Evolutionary conservation across 305 asterid species (phyloP).

Genomic region (Solanum hybrid): DNA sequence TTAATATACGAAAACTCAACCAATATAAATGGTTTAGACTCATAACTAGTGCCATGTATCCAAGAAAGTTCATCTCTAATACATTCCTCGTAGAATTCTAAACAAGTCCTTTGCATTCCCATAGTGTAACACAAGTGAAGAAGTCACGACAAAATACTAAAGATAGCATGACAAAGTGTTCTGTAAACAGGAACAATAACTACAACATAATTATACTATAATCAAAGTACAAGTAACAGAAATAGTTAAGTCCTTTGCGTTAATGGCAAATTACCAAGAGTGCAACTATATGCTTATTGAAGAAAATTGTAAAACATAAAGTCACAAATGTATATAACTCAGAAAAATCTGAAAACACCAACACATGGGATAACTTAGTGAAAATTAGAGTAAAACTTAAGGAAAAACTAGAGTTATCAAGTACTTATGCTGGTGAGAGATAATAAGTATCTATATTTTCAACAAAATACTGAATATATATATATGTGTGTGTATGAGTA

Average conservation of each 20-base stretch:
- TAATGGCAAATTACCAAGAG: not conserved
- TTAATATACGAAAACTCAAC: not conserved
- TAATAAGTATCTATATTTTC: not conserved
- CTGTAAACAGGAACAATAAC: not conserved
- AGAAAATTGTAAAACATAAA: not conserved
- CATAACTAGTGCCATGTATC: not conserved
- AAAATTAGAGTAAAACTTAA: not conserved
- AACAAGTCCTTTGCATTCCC: not conserved
- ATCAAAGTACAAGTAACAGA: not conserved
- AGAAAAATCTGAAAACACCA: not conserved
- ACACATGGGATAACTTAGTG: not conserved
- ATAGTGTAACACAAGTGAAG: not conserved
- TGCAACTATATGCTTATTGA: not conserved
- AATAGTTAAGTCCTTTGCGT: not conserved
- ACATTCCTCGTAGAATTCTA: not conserved
- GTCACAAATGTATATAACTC: not conserved
- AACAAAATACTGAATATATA: not conserved
- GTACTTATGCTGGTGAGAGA: not conserved
- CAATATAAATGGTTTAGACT: not conserved
- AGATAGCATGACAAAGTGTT: not conserved
- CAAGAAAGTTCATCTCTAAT: not conserved
- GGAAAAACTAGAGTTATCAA: not conserved
- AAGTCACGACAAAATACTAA: not conserved
- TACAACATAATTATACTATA: not conserved
- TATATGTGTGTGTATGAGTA: not conserved